Evolutionary conservation across 169 alveolate genomes (phyloP).

Genomic region (Babesia caballi): DNA sequence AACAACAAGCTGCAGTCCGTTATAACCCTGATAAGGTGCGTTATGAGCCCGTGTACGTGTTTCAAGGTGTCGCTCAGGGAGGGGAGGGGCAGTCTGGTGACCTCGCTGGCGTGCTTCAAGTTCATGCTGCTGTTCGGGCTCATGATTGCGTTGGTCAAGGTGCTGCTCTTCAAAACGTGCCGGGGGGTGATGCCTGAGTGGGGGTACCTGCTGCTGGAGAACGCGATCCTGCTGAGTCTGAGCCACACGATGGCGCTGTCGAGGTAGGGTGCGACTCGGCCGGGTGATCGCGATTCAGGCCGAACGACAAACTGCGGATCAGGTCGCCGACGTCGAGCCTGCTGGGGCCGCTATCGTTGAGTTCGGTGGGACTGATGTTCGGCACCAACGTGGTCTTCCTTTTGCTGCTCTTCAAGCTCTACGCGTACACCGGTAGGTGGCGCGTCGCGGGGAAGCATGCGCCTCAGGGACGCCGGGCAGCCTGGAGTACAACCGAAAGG

Average conservation of each 20-base stretch:
- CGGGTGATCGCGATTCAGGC: conserved; percentile 23
- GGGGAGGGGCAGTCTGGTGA: conserved; percentile 87
- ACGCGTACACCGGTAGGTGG: conserved; percentile 15
- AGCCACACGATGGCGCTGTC: conserved; percentile 80
- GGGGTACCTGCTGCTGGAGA: conserved; percentile 80
- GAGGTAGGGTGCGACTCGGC: conserved; percentile 18
- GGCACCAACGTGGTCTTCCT: conserved; percentile 65
- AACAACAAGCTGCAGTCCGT: conserved; percentile 82
- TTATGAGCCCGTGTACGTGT: background rate
- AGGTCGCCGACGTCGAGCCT: conserved; percentile 85
- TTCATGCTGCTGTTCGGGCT: conserved; percentile 86
- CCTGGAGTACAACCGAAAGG: conserved; percentile 59
- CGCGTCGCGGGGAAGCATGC: background rate
- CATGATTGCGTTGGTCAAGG: conserved; percentile 83
- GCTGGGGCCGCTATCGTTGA: conserved; percentile 80
- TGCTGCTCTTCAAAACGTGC: conserved; percentile 72
- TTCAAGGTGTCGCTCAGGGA: conserved; percentile 57
- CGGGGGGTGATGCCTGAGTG: conserved; percentile 84
- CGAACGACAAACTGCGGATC: conserved; percentile 72
- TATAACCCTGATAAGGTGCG: conserved; percentile 72
- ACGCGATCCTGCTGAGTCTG: conserved; percentile 71
- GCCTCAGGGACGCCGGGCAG: conserved; percentile 63
- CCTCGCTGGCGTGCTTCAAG: conserved; percentile 86
- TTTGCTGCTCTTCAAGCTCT: conserved; percentile 50
- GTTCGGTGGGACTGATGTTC: conserved; percentile 75